Conservation (phyloP, 2,329 filamentous ascomycete species). For the Zasmidium cellare region DNA sequence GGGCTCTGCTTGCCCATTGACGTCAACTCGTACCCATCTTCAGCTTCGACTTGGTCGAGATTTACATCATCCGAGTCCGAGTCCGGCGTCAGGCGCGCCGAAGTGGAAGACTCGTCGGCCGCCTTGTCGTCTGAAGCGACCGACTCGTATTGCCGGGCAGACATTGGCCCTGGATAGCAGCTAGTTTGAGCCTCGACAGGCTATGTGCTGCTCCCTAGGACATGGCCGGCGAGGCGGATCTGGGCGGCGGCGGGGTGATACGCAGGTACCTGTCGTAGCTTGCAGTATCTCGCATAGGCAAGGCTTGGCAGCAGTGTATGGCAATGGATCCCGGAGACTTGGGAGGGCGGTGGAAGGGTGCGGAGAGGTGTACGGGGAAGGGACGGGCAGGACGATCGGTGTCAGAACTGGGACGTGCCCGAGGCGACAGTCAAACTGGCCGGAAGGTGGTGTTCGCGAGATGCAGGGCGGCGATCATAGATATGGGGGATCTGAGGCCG, state of each 20-base stretch:
- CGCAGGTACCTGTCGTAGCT: neutral
- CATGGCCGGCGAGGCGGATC: neutral
- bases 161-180: constrained; percentile 3
- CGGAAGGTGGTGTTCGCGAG: neutral
- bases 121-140: constrained; percentile 2
- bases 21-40: constrained; percentile 28
- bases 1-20: constrained; percentile 12
- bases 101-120: constrained; percentile 9
- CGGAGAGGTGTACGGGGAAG: neutral
- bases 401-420: neutral
- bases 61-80: constrained; percentile 25
- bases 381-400: neutral
- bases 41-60: constrained; percentile 17
- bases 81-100: constrained; percentile 23
- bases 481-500: neutral
- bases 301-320: neutral
- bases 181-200: neutral
- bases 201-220: neutral
- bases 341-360: neutral
- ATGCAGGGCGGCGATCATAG: neutral
- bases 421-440: neutral
- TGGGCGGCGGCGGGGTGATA: neutral
- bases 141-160: constrained; percentile 1
- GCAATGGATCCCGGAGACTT: neutral
- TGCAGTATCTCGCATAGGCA: neutral